Conservation (phyloP, 2,329 filamentous ascomycete genomes). For the Trichoderma sp. region DNA sequence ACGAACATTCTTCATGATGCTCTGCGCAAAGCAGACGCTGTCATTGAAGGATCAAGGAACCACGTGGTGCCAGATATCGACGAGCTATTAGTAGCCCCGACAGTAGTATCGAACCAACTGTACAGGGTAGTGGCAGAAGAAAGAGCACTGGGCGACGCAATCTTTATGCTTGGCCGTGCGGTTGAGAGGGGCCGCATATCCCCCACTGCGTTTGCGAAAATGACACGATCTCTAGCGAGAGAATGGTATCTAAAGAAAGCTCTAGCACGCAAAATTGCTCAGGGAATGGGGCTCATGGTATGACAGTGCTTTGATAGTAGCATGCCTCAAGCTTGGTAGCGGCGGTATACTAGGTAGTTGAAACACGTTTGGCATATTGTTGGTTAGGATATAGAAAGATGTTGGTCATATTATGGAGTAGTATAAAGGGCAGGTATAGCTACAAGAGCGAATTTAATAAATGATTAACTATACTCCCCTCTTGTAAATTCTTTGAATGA, state of each 20-base stretch:
- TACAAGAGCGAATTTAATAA: neutral
- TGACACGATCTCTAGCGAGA: conserved; percentile 70
- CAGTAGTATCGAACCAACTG: conserved; percentile 87
- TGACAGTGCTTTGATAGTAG: neutral
- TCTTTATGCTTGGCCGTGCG: conserved; percentile 77
- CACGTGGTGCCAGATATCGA: conserved; percentile 78
- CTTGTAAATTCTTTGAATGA: neutral
- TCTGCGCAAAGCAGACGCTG: conserved; percentile 74
- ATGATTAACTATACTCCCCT: neutral
- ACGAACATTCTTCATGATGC: conserved; percentile 75
- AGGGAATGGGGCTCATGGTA: conserved; percentile 66
- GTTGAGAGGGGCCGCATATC: conserved; percentile 72
- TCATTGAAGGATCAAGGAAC: conserved; percentile 71
- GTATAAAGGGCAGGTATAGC: neutral
- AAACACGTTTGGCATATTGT: neutral
- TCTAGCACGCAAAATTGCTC: conserved; percentile 73
- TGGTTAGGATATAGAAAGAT: neutral
- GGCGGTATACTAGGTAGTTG: neutral
- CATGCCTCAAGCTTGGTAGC: neutral
- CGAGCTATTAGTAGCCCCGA: conserved; percentile 89
- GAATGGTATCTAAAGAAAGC: conserved; percentile 87
- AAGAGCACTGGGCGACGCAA: conserved; percentile 78
- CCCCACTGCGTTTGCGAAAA: conserved; percentile 75
- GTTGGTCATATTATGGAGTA: neutral
- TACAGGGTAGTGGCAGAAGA: conserved; percentile 90